Base-by-base conservation (phyloP, 2,329 filamentous ascomycete genomes). In the Clarireedia hainanense region DNA sequence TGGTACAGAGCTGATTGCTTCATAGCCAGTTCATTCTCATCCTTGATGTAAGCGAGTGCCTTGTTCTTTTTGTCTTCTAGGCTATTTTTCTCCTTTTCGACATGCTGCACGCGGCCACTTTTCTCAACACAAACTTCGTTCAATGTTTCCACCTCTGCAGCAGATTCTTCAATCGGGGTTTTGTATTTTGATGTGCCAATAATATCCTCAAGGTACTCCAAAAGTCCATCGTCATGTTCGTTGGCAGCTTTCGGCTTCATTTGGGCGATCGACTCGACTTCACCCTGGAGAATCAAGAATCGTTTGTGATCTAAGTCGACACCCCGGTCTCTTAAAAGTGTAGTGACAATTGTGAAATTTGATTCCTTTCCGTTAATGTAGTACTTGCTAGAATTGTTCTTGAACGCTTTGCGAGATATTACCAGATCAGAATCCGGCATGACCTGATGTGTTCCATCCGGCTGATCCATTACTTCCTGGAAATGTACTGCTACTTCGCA, bases 181-280 rank as follows among this genome's bases (percentile, higher is more conserved):
- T 99, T 99, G 76, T 99, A 99, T 70, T 96, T 96, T 5, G 94
- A 97, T 0, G 94, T 99, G 60, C 95, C 94, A 65, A 99, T 97
- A 59, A 99, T 99, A 67, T 99, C 94, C 70, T 99, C 94, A 0
- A 99, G 81, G 62, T 99, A 99, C 71, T 99, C 94, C 17, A 99
- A 78, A 3, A 99, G 80, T 12, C 94, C 94, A 66, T 99, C 94
- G 59, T 99, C 94, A 67, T 97, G 92, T 70, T 99, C 94, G 64
- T 89, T 92, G 43, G 81, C 85, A 4, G 95, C 94, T 71, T 99
- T 99, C 17, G 95, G 80, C 73, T 99, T 99, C 94, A 99, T 99
- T 72, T 97, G 94, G 6, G 94, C 92, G 68, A 99, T 99, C 0
- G 92, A 96, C 71, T 99, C 94, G 57, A 99, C 94, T 70, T 99